Conservation (phyloP, 345 rosid genomes). For the Schrenkiella parvula region DNA sequence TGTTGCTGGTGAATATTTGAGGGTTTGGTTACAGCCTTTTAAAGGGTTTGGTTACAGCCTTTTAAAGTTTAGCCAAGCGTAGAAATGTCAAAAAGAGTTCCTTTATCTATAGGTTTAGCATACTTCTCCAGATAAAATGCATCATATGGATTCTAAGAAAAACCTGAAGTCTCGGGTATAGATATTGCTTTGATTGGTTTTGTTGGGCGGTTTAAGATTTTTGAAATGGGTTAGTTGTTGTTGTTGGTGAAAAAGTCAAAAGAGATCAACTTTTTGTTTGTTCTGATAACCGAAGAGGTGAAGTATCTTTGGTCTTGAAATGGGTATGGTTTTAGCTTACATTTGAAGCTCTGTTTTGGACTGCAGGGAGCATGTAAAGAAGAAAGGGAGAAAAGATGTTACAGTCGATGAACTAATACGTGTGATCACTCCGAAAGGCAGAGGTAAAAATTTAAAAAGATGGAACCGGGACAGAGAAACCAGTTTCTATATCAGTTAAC, state of each 20-base stretch:
- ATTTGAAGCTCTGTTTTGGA: neutral
- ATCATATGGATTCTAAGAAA: neutral
- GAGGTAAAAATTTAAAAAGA: conserved; percentile 48
- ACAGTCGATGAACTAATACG: conserved; percentile 78
- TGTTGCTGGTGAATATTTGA: neutral
- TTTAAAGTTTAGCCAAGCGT: neutral
- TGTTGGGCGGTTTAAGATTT: neutral
- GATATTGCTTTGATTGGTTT: neutral
- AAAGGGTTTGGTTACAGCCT: neutral
- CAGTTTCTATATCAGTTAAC: neutral
- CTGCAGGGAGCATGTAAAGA: conserved; percentile 60
- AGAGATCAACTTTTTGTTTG: too few relatives aligned
- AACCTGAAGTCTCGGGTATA: neutral
- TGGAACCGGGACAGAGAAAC: neutral
- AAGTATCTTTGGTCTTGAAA: neutral
- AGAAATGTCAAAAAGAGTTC: neutral
- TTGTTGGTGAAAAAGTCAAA: neutral
- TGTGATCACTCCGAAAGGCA: conserved; percentile 76
- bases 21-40: too few relatives aligned
- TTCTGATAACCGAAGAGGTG: neutral
- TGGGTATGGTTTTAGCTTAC: neutral
- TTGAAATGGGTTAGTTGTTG: neutral
- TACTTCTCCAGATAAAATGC: neutral
- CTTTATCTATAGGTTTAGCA: neutral
- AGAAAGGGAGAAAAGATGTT: conserved; percentile 73